These are phyloP conservation scores for Biscogniauxia mediterranea DNA, from an alignment of 2,329 filamentous ascomycete species.

Conservation along the genomic window DNA sequence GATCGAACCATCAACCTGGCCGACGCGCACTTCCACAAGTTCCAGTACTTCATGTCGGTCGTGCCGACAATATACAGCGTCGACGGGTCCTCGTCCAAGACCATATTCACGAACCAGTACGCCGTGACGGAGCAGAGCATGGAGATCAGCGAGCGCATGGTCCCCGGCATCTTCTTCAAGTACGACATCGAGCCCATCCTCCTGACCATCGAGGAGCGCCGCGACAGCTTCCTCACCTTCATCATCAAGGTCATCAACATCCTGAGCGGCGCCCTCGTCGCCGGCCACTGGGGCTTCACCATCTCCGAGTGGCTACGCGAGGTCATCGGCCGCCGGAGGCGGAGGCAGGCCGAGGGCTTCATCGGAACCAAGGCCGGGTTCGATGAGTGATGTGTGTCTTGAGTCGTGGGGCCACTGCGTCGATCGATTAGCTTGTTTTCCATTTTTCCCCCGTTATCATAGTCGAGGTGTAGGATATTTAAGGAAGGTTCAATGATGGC, in stretches of 20 bases:
- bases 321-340: constrained; percentile 49
- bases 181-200: constrained; percentile 97
- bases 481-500: not conserved
- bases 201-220: constrained; percentile 78
- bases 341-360: constrained; percentile 47
- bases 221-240: constrained; percentile 71
- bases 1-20: constrained; percentile 83
- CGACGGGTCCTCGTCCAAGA: constrained; percentile 48
- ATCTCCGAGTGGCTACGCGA: constrained; percentile 72
- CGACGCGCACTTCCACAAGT: constrained; percentile 82
- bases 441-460: not conserved
- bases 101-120: constrained; percentile 94
- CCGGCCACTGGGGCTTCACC: constrained; percentile 90
- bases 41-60: constrained; percentile 94
- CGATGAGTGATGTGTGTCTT: constrained; percentile 26
- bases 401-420: not conserved
- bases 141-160: constrained; percentile 63
- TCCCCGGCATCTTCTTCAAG: constrained; percentile 96
- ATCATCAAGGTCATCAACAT: constrained; percentile 86
- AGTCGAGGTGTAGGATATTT: not conserved
- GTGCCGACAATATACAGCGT: constrained; percentile 92
- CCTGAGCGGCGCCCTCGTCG: constrained; percentile 84
- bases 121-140: constrained; percentile 88
- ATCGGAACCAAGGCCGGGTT: constrained; percentile 46
- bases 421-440: no score